phyloP scores from a whole-genome alignment of 805 yeast species.

The Schizosaccharomyces octosporus region DNA sequence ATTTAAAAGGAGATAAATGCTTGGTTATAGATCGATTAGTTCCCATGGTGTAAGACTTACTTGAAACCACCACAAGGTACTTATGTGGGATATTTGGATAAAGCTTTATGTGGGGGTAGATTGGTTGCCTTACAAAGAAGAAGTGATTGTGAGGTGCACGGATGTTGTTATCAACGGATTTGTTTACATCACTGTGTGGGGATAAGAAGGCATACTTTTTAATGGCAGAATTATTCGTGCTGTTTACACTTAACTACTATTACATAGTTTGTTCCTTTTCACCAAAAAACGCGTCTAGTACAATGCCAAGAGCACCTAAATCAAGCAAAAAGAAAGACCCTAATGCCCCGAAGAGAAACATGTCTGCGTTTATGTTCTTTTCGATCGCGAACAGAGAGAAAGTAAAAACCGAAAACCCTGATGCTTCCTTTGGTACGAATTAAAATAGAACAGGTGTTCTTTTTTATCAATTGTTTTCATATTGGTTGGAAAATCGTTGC shows the following conservation, averaged over 20 bases:
- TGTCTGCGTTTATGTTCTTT: conserved; percentile 96
- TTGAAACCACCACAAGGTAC: no score
- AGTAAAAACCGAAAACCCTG: conserved; percentile 90
- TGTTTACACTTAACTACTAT: background rate
- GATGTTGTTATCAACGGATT: no score
- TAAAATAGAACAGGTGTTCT: background rate
- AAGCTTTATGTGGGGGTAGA: no score
- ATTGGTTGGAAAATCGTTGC: background rate
- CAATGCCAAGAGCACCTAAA: background rate
- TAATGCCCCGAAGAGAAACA: conserved; percentile 96
- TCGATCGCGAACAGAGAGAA: conserved; percentile 93
- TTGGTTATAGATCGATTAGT: no score
- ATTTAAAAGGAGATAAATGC: no score
- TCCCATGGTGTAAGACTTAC: no score
- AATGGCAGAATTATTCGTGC: background rate
- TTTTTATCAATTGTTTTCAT: background rate
- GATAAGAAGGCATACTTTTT: no score
- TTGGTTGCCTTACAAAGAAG: no score
- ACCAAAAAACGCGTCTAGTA: background rate
- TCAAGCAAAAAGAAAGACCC: conserved; percentile 28
- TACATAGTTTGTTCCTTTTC: background rate
- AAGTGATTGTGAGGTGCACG: no score
- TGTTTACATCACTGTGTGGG: no score
- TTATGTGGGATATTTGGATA: no score
- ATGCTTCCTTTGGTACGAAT: conserved; percentile 52